Evolutionary conservation across 148 eudicot species (phyloP).

Genomic region (Dysphania ambrosioides): DNA sequence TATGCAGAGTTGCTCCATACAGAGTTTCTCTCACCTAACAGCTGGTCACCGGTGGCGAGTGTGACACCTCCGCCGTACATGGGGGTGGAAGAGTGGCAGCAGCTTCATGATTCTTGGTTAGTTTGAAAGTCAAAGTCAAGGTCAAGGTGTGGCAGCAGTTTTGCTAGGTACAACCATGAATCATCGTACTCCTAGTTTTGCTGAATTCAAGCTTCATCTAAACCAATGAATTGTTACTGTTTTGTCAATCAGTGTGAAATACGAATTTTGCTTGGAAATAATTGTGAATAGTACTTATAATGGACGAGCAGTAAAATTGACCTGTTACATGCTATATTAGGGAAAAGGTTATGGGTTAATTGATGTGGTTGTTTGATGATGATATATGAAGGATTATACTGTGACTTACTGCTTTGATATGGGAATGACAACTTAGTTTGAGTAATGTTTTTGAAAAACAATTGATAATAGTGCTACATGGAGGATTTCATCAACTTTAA

Average conservation of each 20-base stretch:
- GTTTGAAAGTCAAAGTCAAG: not conserved
- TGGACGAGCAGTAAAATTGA: not conserved
- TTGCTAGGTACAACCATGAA: not conserved
- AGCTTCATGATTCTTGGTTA: too few species aligned
- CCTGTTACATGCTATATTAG: not conserved
- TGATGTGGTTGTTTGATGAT: too few species aligned
- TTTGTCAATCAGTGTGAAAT: not conserved
- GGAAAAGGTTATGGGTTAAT: not conserved
- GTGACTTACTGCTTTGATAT: not conserved
- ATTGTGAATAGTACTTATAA: not conserved
- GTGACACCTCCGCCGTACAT: not conserved
- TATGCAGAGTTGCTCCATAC: not conserved
- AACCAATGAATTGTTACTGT: not conserved
- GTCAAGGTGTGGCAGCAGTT: not conserved
- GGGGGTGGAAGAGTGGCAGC: too few species aligned
- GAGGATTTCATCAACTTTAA: too few species aligned
- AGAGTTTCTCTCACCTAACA: constrained; percentile 22
- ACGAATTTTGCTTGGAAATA: not conserved
- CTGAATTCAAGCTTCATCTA: not conserved
- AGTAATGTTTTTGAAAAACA: too few species aligned
- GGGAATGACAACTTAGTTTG: not conserved
- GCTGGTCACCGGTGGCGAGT: constrained; percentile 13
- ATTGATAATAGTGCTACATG: too few species aligned
- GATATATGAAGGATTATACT: not conserved
- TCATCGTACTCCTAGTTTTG: not conserved